phyloP scores from a whole-genome alignment of 139 green algal genomes.

The Tetratostichococcus sp. region DNA sequence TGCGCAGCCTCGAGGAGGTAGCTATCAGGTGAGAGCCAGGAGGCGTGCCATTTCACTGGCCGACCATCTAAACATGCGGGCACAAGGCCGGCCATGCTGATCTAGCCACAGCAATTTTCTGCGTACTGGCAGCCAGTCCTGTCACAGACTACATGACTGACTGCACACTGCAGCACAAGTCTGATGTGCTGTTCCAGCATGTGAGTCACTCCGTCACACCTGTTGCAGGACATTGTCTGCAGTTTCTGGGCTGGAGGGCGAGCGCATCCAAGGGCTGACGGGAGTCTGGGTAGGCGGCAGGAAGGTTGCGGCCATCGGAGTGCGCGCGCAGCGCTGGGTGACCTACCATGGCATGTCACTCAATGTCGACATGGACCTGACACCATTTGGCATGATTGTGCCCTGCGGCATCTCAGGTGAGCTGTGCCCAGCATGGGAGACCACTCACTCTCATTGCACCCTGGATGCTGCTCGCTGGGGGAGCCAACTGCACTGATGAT shows the following conservation, averaged over 20 bases:
- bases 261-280: constrained; percentile 59
- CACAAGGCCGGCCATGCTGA: too few relatives aligned
- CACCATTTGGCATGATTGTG: constrained; percentile 61
- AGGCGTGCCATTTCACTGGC: too few relatives aligned
- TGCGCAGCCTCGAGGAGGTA: constrained; percentile 56
- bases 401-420: constrained; percentile 64
- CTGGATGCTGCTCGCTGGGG: too few relatives aligned
- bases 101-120: too few relatives aligned
- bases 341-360: constrained; percentile 79
- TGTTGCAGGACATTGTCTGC: constrained; percentile 30
- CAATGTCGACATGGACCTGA: constrained; percentile 64
- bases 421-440: background rate
- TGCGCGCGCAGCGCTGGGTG: constrained; percentile 63
- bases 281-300: constrained; percentile 63
- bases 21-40: constrained; percentile 32
- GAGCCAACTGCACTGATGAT: too few relatives aligned
- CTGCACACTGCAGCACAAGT: too few relatives aligned
- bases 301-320: constrained; percentile 77
- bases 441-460: too few relatives aligned
- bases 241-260: constrained; percentile 45
- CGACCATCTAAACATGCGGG: background rate
- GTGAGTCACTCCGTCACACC: background rate
- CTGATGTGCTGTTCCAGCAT: background rate
- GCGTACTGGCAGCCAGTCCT: too few relatives aligned
- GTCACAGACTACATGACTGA: too few relatives aligned